Base-by-base conservation (phyloP, 169 alveolate genomes). In the Eimeria maxima region DNA sequence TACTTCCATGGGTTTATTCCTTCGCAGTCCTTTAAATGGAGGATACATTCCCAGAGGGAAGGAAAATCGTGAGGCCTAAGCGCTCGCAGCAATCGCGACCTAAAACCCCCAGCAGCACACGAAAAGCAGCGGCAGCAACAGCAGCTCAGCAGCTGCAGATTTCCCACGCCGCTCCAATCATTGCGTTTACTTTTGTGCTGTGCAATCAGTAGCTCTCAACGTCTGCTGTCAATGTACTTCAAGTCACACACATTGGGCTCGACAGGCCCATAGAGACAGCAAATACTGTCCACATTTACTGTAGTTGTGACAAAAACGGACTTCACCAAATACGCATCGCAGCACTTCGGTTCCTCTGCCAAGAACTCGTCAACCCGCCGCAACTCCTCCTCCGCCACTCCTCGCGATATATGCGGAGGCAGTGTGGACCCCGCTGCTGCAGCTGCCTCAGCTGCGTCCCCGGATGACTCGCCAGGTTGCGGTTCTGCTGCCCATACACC, bases 21-120 rank as follows among this genome's bases (percentile, higher is more conserved):
- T 1, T 29, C 27, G 11, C 33, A 13, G 7, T n/a, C 27, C n/a
- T 42, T 38, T 2, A 76, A 1, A 3, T n/a, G 55, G 27, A 4
- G 4, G 57, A 38, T 7, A 42, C 57, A 76, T 3, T 29, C 55
- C 87, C 57, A 1, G 16, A 42, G 14, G 4, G 29, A 4, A 10
- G 87, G 22, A 45, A 76, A 76, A 20, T 38, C 87, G 29, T 76
- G 87, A 16, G 87, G 87, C 55, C 27, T 6, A 33, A 76, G n/a
- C 24, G 60, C 87, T 38, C 87, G 87, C 87, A 76, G 87, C 87
- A 76, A 18, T 5, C 60, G 60, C 63, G 29, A 45, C 87, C 87
- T 76, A 14, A 53, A 53, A 20, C 87, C 38, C 20, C 7, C 87
- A 76, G 20, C 87, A 53, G 16, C 60, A 53, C 16, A 53, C 1